Evolutionary conservation across 2,329 filamentous ascomycete species (phyloP).

Genomic region (Claviceps purpurea): DNA sequence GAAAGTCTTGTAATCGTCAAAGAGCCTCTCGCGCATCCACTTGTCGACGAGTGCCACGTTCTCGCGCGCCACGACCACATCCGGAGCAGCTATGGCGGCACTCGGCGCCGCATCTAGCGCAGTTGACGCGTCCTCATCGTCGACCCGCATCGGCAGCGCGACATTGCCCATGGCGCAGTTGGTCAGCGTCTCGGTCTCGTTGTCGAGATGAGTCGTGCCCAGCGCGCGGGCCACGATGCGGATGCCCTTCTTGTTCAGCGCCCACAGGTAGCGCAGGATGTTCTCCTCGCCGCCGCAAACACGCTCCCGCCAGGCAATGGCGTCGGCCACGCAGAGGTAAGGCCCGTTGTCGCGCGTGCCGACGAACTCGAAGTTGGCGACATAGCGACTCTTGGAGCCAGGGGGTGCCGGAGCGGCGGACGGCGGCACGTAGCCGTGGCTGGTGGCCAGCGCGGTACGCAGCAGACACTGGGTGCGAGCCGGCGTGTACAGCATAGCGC

Average conservation of each 20-base stretch:
- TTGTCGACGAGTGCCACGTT: conserved; percentile 28
- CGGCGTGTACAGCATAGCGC: conserved; percentile 71
- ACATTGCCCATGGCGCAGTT: conserved; percentile 63
- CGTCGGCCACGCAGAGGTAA: conserved; percentile 58
- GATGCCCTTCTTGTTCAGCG: conserved; percentile 51
- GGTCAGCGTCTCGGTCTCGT: conserved; percentile 44
- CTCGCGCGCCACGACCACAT: conserved; percentile 14
- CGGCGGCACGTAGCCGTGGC: conserved; percentile 52
- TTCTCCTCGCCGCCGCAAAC: conserved; percentile 60
- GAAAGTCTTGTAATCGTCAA: conserved; percentile 56
- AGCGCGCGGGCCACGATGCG: conserved; percentile 46
- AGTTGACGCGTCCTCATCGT: conserved; percentile 13
- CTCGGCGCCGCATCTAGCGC: conserved; percentile 7
- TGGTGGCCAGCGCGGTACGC: conserved; percentile 63
- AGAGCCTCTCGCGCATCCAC: conserved; percentile 44
- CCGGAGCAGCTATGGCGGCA: neutral
- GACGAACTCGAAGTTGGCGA: conserved; percentile 60
- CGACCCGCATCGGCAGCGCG: conserved; percentile 47
- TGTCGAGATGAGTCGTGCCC: conserved; percentile 61
- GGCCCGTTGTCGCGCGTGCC: conserved; percentile 63
- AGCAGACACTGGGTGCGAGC: conserved; percentile 62
- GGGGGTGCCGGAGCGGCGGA: conserved; percentile 29
- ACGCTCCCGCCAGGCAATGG: conserved; percentile 55
- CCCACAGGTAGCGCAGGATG: conserved; percentile 50
- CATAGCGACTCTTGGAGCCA: conserved; percentile 42